Evolutionary conservation across 192 early-diverging fungal genomes (phyloP).

Genomic region (Umbelopsis sp.): DNA sequence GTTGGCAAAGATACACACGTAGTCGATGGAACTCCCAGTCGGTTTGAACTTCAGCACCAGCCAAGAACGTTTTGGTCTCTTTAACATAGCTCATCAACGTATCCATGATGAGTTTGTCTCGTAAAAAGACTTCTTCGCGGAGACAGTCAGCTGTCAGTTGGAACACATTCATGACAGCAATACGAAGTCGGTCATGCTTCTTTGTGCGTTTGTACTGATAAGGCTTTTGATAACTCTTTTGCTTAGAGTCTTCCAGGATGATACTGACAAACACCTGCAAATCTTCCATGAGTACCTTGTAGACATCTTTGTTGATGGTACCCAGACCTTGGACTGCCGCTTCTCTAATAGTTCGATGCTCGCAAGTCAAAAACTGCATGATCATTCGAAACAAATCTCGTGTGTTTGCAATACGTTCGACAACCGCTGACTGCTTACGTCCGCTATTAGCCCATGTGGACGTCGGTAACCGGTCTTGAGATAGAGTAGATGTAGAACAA

Average conservation of each 20-base stretch:
- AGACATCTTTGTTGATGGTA: conserved; percentile 63
- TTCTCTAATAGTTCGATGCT: conserved; percentile 66
- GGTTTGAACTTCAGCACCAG: conserved; percentile 69
- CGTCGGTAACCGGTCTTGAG: conserved; percentile 39
- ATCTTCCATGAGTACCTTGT: conserved; percentile 69
- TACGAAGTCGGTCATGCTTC: conserved; percentile 69
- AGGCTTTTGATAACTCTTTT: conserved; percentile 49
- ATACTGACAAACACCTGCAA: conserved; percentile 58
- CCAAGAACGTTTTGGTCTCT: conserved; percentile 76
- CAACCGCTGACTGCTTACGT: conserved; percentile 42
- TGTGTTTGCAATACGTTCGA: conserved; percentile 53
- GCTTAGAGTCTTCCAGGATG: conserved; percentile 66
- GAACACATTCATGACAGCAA: conserved; percentile 72
- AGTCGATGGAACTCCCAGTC: conserved; percentile 91
- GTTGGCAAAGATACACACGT: conserved; percentile 85
- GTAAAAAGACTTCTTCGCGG: conserved; percentile 51
- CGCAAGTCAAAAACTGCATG: conserved; percentile 67
- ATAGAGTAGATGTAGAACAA: conserved; percentile 61
- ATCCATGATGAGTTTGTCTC: conserved; percentile 62
- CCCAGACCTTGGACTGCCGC: conserved; percentile 67
- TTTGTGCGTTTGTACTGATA: conserved; percentile 59
- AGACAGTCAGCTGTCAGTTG: conserved; percentile 71
- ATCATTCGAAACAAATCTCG: conserved; percentile 66
- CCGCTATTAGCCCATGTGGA: conserved; percentile 39
- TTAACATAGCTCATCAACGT: conserved; percentile 75